A percentile compares a stretch with the other conserved stretches of the same genome.
Conservation (phyloP, 352 stramenopile species). For the Globisporangium paddicum region DNA sequence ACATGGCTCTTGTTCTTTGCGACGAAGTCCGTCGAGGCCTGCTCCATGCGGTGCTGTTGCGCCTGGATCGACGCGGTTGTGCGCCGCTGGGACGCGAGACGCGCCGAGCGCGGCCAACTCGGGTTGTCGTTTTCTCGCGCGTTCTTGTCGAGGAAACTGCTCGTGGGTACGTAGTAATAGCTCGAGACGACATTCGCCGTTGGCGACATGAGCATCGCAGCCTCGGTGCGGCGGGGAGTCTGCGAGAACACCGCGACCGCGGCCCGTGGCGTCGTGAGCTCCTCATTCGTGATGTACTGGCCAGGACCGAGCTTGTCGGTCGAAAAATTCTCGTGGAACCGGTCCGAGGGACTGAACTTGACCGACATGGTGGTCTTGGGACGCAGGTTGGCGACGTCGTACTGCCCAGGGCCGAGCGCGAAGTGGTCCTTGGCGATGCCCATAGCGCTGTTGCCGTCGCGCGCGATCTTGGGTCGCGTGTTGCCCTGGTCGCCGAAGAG, state of each 20-base stretch:
- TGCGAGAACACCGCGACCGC: constrained; percentile 49
- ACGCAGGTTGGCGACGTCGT: constrained; percentile 30
- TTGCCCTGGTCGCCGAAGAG: constrained; percentile 18
- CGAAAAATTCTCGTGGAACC: constrained; percentile 45
- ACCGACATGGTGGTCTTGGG: constrained; percentile 22
- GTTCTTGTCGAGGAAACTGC: constrained; percentile 23
- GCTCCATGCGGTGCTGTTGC: constrained; percentile 5
- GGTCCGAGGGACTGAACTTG: constrained; percentile 59
- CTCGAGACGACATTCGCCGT: constrained; percentile 51
- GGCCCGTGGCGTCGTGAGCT: constrained; percentile 22
- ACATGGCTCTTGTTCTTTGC: constrained; percentile 26
- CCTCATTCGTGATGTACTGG: constrained; percentile 43
- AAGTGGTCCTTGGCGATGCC: constrained; percentile 40
- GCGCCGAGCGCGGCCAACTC: constrained; percentile 38
- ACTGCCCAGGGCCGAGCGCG: constrained; percentile 51
- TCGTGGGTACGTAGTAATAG: constrained; percentile 51
- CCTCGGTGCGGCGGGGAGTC: constrained; percentile 32
- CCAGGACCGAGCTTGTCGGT: constrained; percentile 36
- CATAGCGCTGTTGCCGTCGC: constrained; percentile 3
- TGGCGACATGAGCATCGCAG: constrained; percentile 18
- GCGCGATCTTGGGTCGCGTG: constrained; percentile 16
- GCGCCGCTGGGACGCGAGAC: constrained; percentile 24
- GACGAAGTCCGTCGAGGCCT: constrained; percentile 24
- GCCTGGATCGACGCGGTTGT: constrained; percentile 6
- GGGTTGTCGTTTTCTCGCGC: constrained; percentile 22